Conservation (phyloP, 2,329 filamentous ascomycete species). For the Claviceps pusilla region DNA sequence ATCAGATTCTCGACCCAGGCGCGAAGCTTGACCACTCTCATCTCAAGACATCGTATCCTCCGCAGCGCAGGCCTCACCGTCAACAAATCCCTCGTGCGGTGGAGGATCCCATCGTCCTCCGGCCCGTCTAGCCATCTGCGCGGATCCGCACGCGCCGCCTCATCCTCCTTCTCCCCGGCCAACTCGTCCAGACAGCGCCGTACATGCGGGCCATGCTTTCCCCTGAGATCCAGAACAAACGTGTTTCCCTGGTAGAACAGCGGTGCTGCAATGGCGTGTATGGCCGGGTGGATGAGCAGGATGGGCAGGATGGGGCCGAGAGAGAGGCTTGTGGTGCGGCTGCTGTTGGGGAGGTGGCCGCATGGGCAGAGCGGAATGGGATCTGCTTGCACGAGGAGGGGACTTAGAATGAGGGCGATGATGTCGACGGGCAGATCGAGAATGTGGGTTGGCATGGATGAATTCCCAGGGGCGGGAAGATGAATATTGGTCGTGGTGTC, state of each 20-base stretch:
- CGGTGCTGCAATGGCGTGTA: slow-evolving; percentile 18
- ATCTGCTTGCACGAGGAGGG: slow-evolving; percentile 13
- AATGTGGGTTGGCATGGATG: background rate
- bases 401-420: slow-evolving; percentile 13
- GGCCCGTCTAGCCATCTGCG: background rate
- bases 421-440: background rate
- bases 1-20: slow-evolving; percentile 17
- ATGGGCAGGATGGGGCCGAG: slow-evolving; percentile 14
- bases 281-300: slow-evolving; percentile 18
- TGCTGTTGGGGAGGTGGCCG: background rate
- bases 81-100: slow-evolving; percentile 8
- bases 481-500: background rate
- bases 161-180: slow-evolving; percentile 4
- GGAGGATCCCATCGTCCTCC: slow-evolving; percentile 6
- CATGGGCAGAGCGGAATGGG: slow-evolving; percentile 17
- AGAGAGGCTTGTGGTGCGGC: slow-evolving; percentile 1
- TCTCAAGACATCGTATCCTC: slow-evolving; percentile 14
- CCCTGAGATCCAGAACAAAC: slow-evolving; percentile 17
- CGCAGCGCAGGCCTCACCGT: slow-evolving; percentile 12
- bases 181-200: slow-evolving; percentile 11
- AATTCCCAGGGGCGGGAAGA: background rate
- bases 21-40: slow-evolving; percentile 17
- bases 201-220: slow-evolving; percentile 14
- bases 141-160: background rate
- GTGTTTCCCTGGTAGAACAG: slow-evolving; percentile 18